phyloP scores from a whole-genome alignment of 306 rosid genomes.

The Chamaecrista fasciculata region DNA sequence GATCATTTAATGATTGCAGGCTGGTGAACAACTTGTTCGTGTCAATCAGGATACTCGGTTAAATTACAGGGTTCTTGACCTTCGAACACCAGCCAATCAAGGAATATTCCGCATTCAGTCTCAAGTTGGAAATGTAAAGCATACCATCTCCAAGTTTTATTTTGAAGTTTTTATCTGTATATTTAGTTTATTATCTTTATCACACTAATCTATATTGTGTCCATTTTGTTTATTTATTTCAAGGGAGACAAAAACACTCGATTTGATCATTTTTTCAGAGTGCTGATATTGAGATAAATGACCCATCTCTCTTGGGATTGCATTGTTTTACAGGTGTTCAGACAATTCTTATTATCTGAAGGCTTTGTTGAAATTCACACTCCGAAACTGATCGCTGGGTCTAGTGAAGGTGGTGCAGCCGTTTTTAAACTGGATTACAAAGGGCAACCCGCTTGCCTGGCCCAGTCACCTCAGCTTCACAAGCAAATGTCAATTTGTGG shows the following conservation, averaged over 20 bases:
- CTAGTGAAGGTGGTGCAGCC: slow-evolving; percentile 98
- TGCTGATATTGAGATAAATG: neutral
- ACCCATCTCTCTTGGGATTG: slow-evolving; percentile 16
- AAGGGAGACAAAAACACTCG: neutral
- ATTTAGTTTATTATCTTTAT: neutral
- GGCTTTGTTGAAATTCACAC: slow-evolving; percentile 69
- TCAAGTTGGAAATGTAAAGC: slow-evolving; percentile 46
- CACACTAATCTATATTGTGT: neutral
- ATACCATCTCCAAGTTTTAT: neutral
- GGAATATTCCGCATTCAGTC: slow-evolving; percentile 55
- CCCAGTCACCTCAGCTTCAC: slow-evolving; percentile 96
- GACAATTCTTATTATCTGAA: slow-evolving; percentile 60
- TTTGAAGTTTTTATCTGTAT: neutral
- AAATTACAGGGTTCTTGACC: slow-evolving; percentile 52
- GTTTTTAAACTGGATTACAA: slow-evolving; percentile 86
- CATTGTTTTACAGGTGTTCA: slow-evolving; percentile 53
- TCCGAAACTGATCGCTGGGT: slow-evolving; percentile 79
- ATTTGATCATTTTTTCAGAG: neutral
- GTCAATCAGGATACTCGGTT: slow-evolving; percentile 72
- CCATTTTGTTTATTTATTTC: neutral
- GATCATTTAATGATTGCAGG: slow-evolving; percentile 35
- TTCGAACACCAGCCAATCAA: slow-evolving; percentile 64
- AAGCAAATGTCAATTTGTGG: slow-evolving; percentile 95
- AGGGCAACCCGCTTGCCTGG: slow-evolving; percentile 87
- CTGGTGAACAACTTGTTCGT: slow-evolving; percentile 60